These are phyloP conservation scores for Cornus kousa DNA, from an alignment of 148 eudicot genomes.

Conservation along the genomic window DNA sequence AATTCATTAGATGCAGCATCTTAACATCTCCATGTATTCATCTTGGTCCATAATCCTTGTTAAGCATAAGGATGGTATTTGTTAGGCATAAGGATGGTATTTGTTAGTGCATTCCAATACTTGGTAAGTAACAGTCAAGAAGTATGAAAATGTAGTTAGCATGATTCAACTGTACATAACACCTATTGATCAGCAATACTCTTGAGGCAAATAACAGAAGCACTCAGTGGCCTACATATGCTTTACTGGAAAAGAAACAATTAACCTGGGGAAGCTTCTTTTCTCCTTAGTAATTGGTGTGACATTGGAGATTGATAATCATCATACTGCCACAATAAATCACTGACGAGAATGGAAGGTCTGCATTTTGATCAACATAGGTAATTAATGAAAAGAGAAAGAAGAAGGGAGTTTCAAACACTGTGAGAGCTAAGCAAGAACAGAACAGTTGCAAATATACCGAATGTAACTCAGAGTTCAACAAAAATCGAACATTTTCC, in stretches of 20 bases:
- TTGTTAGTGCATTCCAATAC: too few relatives aligned
- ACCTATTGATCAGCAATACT: not conserved
- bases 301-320: slow-evolving; percentile 43
- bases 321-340: slow-evolving; percentile 71
- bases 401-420: not conserved
- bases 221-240: not conserved
- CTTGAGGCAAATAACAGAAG: slow-evolving; percentile 2
- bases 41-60: too few relatives aligned
- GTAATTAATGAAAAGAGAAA: not conserved
- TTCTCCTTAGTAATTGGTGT: slow-evolving; percentile 51
- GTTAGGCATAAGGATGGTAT: too few relatives aligned
- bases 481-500: not conserved
- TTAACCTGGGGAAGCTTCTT: slow-evolving; percentile 60
- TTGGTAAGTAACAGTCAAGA: too few relatives aligned
- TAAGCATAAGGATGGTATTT: too few relatives aligned
- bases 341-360: slow-evolving; percentile 87
- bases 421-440: not conserved
- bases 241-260: slow-evolving; percentile 9
- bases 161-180: not conserved
- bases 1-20: too few relatives aligned
- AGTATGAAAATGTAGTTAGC: too few relatives aligned
- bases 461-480: not conserved
- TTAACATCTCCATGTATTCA: too few relatives aligned
- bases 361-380: slow-evolving; percentile 38
- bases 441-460: not conserved